Percentiles rank a stretch among this genome's conserved stretches.
Evolutionary conservation across 805 yeast species (phyloP).

Genomic region (Brettanomyces bruxellensis): DNA sequence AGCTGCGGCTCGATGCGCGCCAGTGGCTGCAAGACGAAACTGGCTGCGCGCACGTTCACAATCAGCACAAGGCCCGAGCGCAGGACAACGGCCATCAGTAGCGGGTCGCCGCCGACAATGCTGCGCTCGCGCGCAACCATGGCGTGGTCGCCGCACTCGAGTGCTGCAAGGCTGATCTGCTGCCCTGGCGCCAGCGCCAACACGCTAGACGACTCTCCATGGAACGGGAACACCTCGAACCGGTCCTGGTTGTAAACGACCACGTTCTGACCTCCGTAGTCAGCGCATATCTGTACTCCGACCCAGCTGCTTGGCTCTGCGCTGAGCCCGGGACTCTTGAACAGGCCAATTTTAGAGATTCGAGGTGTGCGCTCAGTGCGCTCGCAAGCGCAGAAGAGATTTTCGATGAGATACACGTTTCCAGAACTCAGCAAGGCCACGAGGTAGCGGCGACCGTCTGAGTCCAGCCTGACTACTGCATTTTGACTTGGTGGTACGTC

Average conservation of each 20-base stretch:
- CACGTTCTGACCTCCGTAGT: constrained; percentile 23
- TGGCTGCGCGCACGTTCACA: constrained; percentile 30
- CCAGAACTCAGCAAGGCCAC: constrained; percentile 17
- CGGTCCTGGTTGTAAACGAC: constrained; percentile 11
- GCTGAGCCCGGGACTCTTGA: neutral
- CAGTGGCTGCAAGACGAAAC: constrained; percentile 13
- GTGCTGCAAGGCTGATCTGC: constrained; percentile 13
- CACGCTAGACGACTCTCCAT: neutral
- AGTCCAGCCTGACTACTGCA: constrained; percentile 3
- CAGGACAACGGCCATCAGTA: constrained; percentile 25
- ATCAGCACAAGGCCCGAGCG: constrained; percentile 32
- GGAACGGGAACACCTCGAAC: constrained; percentile 16
- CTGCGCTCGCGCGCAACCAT: constrained; percentile 8
- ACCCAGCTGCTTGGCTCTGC: constrained; percentile 3
- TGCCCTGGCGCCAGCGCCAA: neutral
- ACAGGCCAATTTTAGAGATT: neutral
- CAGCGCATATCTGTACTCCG: constrained; percentile 17
- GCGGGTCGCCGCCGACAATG: constrained; percentile 23
- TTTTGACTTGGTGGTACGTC: neutral
- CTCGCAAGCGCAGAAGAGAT: constrained; percentile 8
- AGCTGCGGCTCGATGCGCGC: constrained; percentile 15
- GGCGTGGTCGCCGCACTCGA: constrained; percentile 16
- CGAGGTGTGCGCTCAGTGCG: too few species aligned
- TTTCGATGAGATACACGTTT: constrained; percentile 13
- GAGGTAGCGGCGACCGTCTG: constrained; percentile 21